Conservation (phyloP, 208 protist genomes). For the Trypanosoma vivax region DNA sequence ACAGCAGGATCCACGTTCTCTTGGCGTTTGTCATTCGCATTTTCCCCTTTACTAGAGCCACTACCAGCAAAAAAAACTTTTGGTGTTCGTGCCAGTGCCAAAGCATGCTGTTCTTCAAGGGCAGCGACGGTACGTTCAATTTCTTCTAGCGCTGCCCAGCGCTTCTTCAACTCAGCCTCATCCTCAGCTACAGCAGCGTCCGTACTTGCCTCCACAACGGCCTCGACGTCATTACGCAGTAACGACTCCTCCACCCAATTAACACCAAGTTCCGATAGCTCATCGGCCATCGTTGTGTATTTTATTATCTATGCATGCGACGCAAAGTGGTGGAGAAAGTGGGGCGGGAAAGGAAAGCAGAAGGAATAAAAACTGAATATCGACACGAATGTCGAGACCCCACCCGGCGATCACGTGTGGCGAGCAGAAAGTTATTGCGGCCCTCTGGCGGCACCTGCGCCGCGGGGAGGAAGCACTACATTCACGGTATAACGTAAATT, state of each 20-base stretch:
- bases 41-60: too few relatives aligned
- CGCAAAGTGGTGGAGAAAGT: conserved; percentile 13
- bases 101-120: conserved; percentile 10
- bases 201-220: conserved; percentile 30
- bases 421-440: too few relatives aligned
- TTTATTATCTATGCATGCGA: background rate
- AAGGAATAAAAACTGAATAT: conserved; percentile 4
- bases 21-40: background rate
- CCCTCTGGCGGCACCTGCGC: too few relatives aligned
- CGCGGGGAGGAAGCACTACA: background rate
- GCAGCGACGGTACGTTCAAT: conserved; percentile 15
- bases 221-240: conserved; percentile 46
- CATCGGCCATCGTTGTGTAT: conserved; percentile 29
- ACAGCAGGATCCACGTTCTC: conserved; percentile 2
- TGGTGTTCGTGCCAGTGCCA: too few relatives aligned
- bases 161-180: conserved; percentile 27
- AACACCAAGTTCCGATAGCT: conserved; percentile 33
- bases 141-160: conserved; percentile 35
- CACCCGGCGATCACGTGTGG: too few relatives aligned
- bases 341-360: conserved; percentile 5
- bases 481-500: background rate
- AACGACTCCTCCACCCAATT: conserved; percentile 47
- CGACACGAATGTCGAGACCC: too few relatives aligned
- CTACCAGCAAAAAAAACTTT: too few relatives aligned
- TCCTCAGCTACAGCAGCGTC: conserved; percentile 32